phyloP scores from a whole-genome alignment of 2,329 filamentous ascomycete species.

The Sclerotinia spermophila region DNA sequence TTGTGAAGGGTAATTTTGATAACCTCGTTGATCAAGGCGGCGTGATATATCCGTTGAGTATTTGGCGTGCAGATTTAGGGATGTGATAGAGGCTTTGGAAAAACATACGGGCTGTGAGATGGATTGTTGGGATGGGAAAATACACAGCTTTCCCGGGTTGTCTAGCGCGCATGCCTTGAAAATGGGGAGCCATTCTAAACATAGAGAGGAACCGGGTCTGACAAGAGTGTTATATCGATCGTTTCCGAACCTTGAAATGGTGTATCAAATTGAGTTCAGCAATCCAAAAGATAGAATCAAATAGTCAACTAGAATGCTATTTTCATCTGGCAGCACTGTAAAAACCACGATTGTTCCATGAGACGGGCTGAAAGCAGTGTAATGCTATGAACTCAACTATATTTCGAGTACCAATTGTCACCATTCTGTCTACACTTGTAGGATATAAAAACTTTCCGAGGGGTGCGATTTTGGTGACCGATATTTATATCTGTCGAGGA shows the following conservation, averaged over 20 bases:
- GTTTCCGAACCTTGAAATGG: neutral
- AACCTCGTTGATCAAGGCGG: neutral
- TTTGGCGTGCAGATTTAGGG: neutral
- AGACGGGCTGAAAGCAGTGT: neutral
- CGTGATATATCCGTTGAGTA: neutral
- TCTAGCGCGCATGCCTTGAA: neutral
- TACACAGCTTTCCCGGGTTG: neutral
- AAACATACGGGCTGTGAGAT: neutral
- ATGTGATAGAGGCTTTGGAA: neutral
- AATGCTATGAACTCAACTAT: neutral
- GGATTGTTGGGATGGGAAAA: neutral
- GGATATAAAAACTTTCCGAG: neutral
- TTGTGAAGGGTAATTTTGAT: neutral
- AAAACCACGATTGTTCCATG: neutral
- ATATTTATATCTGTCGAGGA: neutral
- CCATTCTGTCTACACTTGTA: neutral
- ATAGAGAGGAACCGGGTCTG: no score
- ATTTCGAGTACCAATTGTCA: neutral
- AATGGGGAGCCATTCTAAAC: neutral
- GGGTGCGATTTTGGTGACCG: neutral
- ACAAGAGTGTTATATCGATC: neutral
- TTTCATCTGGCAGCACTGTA: neutral
- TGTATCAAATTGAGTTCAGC: neutral
- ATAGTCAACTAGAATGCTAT: no score
- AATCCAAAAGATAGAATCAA: neutral